These are phyloP conservation scores for Citrus australasica DNA, from an alignment of 345 rosid genomes.

Conservation along the genomic window DNA sequence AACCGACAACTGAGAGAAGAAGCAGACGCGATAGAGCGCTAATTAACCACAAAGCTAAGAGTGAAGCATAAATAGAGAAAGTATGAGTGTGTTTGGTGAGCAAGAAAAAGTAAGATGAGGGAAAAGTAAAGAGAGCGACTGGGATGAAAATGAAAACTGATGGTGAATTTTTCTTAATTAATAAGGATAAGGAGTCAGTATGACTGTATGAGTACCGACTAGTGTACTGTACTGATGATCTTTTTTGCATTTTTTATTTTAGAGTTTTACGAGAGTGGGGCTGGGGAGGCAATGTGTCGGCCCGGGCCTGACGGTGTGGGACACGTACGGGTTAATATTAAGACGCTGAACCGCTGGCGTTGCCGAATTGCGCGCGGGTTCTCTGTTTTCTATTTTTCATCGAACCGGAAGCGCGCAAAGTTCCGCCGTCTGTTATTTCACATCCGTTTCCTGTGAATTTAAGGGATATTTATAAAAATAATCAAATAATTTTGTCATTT, in stretches of 20 bases:
- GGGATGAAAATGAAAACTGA: background rate
- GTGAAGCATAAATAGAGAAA: slow-evolving; percentile 1
- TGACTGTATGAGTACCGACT: too few relatives aligned
- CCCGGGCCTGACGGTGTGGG: slow-evolving; percentile 28
- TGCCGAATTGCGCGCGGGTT: slow-evolving; percentile 2
- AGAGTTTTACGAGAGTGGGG: background rate
- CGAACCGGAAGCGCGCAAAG: slow-evolving; percentile 21
- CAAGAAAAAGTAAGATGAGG: slow-evolving; percentile 24
- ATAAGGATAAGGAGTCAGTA: too few relatives aligned
- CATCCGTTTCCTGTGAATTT: background rate
- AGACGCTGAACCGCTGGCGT: background rate
- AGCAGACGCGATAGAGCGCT: background rate
- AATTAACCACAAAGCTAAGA: background rate
- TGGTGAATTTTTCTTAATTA: too few relatives aligned
- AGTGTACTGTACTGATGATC: too few relatives aligned
- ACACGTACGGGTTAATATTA: slow-evolving; percentile 24
- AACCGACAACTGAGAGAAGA: slow-evolving; percentile 14
- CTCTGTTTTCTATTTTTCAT: slow-evolving; percentile 2
- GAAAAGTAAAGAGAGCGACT: slow-evolving; percentile 18
- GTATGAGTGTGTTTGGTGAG: slow-evolving; percentile 27
- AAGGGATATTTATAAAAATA: too few relatives aligned
- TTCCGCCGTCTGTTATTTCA: background rate
- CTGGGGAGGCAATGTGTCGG: slow-evolving; percentile 26
- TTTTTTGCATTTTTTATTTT: too few relatives aligned
- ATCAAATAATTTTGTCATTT: too few relatives aligned